Evolutionary conservation across 768 basidiomycete species (phyloP).

Genomic region (Mycena sanguinolenta): DNA sequence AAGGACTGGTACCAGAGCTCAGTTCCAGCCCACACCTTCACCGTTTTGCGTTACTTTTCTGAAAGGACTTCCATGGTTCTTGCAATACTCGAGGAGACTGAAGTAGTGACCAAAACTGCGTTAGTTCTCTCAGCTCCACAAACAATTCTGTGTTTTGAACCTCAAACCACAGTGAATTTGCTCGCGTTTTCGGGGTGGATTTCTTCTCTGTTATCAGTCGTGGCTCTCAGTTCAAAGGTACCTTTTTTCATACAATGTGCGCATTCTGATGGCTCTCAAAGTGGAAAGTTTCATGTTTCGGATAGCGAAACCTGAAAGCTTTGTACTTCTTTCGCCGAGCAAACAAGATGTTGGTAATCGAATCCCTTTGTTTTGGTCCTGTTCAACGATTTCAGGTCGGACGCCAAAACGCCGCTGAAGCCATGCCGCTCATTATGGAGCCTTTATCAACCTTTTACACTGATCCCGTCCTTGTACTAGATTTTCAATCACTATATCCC

Average conservation of each 20-base stretch:
- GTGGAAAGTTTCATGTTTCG: slow-evolving; percentile 99
- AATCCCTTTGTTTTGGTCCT: background rate
- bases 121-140: slow-evolving; percentile 53
- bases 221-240: slow-evolving; percentile 92
- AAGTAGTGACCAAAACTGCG: slow-evolving; percentile 92
- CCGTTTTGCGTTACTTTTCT: slow-evolving; percentile 73
- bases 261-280: slow-evolving; percentile 16
- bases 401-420: slow-evolving; percentile 95
- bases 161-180: slow-evolving; percentile 81
- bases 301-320: slow-evolving; percentile 95
- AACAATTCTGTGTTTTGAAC: background rate
- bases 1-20: slow-evolving; percentile 77
- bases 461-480: slow-evolving; percentile 92
- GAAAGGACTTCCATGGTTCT: slow-evolving; percentile 77
- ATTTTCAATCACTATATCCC: slow-evolving; percentile 97
- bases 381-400: slow-evolving; percentile 75
- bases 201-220: slow-evolving; percentile 95
- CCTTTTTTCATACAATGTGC: background rate
- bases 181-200: slow-evolving; percentile 96
- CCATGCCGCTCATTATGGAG: slow-evolving; percentile 95
- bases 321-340: slow-evolving; percentile 91
- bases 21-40: slow-evolving; percentile 65
- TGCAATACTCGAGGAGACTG: slow-evolving; percentile 84
- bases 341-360: slow-evolving; percentile 77
- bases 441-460: slow-evolving; percentile 94